A percentile compares a stretch with the other conserved stretches of the same genome.
phyloP scores from a whole-genome alignment of 192 early-diverging fungal species.

The Kappamyces sp. region DNA sequence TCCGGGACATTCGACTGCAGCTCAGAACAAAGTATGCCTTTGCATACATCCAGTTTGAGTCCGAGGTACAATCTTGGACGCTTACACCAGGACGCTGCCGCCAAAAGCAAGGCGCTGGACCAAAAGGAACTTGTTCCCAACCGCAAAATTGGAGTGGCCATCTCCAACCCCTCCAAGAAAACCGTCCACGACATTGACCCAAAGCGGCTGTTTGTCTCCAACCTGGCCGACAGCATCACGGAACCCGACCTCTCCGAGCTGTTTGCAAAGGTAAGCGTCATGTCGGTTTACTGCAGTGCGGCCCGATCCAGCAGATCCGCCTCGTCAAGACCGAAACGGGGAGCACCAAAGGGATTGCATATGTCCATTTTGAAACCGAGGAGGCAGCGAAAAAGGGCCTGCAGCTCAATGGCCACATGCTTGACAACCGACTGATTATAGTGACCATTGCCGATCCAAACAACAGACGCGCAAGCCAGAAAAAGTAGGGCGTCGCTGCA shows the following conservation, averaged over 20 bases:
- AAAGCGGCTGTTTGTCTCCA: conserved; percentile 37
- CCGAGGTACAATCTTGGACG: conserved; percentile 16
- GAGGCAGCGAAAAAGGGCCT: conserved; percentile 31
- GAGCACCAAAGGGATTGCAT: conserved; percentile 30
- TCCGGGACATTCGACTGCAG: conserved; percentile 38
- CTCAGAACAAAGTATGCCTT: conserved; percentile 31
- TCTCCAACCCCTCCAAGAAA: conserved; percentile 35
- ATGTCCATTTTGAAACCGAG: conserved; percentile 36
- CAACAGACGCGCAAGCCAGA: conserved; percentile 18
- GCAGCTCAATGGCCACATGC: conserved; percentile 28
- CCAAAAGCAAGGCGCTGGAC: conserved; percentile 23
- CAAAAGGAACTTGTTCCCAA: conserved; percentile 22
- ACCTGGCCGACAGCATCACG: conserved; percentile 29
- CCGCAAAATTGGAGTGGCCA: conserved; percentile 30
- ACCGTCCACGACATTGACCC: conserved; percentile 22
- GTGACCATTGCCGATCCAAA: conserved; percentile 45
- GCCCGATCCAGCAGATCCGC: conserved; percentile 32
- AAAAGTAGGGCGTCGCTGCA: neutral
- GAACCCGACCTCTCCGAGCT: conserved; percentile 28
- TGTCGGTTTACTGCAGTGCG: conserved; percentile 25
- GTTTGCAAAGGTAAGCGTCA: conserved; percentile 18
- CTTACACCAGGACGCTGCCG: conserved; percentile 21
- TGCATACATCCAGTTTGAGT: conserved; percentile 47
- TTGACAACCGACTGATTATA: conserved; percentile 28
- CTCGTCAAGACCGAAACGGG: conserved; percentile 21